Conservation (phyloP, 495 filamentous ascomycete genomes). For the Glutinoglossum americanum region DNA sequence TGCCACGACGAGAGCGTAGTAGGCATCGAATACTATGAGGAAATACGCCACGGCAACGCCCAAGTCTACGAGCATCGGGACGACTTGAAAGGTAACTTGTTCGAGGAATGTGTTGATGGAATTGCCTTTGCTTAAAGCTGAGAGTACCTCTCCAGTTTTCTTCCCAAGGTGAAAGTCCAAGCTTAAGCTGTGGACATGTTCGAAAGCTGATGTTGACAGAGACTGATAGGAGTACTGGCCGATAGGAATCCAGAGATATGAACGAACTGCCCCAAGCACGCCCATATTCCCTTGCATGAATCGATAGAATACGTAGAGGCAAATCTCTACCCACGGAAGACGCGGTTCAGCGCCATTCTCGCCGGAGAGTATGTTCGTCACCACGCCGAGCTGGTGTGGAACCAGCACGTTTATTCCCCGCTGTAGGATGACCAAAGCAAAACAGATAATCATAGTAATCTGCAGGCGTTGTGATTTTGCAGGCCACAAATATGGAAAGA, state of each 20-base stretch:
- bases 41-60: conserved; percentile 74
- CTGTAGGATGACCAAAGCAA: conserved; percentile 52
- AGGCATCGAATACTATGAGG: conserved; percentile 54
- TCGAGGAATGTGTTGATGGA: conserved; percentile 95
- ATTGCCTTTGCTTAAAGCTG: conserved; percentile 82
- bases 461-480: conserved; percentile 51
- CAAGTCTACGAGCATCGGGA: conserved; percentile 87
- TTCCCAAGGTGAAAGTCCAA: conserved; percentile 94
- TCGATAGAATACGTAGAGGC: conserved; percentile 57
- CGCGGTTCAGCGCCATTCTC: conserved; percentile 23
- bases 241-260: conserved; percentile 83
- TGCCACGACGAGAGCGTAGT: conserved; percentile 79
- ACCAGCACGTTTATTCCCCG: conserved; percentile 64
- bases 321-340: conserved; percentile 50
- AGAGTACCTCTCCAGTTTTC: conserved; percentile 87
- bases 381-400: conserved; percentile 49
- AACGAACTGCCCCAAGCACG: conserved; percentile 58
- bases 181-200: conserved; percentile 87
- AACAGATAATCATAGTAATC: conserved; percentile 56
- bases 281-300: conserved; percentile 79
- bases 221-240: conserved; percentile 92
- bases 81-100: conserved; percentile 82
- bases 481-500: conserved; percentile 92
- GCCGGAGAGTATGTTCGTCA: conserved; percentile 43
- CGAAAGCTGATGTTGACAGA: conserved; percentile 82